Percentiles rank a stretch among this genome's conserved stretches.
Evolutionary conservation across 2,329 filamentous ascomycete species (phyloP).

Genomic region (Calonectria fujianensis): DNA sequence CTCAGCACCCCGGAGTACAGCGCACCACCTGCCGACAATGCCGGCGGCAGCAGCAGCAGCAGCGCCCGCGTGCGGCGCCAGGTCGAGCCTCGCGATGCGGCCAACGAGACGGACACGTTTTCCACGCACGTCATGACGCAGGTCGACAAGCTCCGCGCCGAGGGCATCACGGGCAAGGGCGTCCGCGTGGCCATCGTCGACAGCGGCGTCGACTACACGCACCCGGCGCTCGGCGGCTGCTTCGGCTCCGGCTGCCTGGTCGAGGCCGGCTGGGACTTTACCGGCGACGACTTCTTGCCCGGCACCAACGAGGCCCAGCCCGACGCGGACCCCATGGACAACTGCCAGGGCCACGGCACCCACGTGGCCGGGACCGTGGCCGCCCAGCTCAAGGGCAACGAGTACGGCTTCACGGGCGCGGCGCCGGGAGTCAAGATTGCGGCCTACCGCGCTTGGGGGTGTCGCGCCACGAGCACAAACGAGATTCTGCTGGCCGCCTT

Average conservation of each 20-base stretch:
- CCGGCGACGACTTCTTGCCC: slow-evolving; percentile 65
- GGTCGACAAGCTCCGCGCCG: slow-evolving; percentile 68
- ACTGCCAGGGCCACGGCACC: slow-evolving; percentile 72
- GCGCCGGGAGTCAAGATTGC: slow-evolving; percentile 60
- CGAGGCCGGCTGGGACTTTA: slow-evolving; percentile 71
- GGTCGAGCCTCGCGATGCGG: background rate
- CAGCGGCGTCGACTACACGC: slow-evolving; percentile 75
- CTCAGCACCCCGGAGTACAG: slow-evolving; percentile 23
- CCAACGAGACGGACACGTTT: slow-evolving; percentile 6
- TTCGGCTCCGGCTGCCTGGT: slow-evolving; percentile 76
- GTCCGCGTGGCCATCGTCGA: slow-evolving; percentile 71
- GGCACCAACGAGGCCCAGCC: slow-evolving; percentile 55
- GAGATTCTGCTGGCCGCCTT: slow-evolving; percentile 3
- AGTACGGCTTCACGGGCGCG: slow-evolving; percentile 71
- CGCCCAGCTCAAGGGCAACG: slow-evolving; percentile 66
- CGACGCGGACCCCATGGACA: slow-evolving; percentile 69
- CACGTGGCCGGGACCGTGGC: slow-evolving; percentile 77
- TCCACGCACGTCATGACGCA: slow-evolving; percentile 69
- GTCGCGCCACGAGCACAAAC: slow-evolving; percentile 6
- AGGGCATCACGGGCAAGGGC: slow-evolving; percentile 67
- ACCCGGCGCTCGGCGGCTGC: slow-evolving; percentile 77
- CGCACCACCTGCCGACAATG: background rate
- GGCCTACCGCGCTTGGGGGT: slow-evolving; percentile 7
- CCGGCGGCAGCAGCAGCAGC: background rate
- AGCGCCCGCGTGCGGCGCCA: background rate